phyloP scores from a whole-genome alignment of 441 rosid species.

The Pelargonium cotyledonis region DNA sequence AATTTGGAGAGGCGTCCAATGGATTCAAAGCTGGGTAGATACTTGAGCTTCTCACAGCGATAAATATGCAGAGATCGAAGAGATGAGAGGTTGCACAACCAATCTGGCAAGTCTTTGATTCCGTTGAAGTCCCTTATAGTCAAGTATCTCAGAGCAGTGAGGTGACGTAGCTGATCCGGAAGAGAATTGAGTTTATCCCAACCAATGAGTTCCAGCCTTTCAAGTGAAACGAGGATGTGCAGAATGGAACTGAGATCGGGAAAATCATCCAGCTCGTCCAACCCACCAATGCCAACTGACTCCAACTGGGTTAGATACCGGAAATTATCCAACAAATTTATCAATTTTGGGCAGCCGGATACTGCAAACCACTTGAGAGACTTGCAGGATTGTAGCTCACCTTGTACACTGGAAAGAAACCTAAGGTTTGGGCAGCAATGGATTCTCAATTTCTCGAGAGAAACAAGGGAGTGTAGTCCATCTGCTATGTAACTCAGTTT shows the following conservation, averaged over 20 bases:
- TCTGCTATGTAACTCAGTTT: not conserved
- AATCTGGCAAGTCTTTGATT: slow-evolving; percentile 25
- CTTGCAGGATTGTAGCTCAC: slow-evolving; percentile 13
- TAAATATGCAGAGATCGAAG: slow-evolving; percentile 11
- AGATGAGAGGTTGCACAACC: slow-evolving; percentile 24
- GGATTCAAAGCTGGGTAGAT: slow-evolving; percentile 17
- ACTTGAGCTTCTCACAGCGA: slow-evolving; percentile 7
- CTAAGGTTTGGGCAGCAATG: slow-evolving; percentile 4
- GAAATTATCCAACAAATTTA: slow-evolving; percentile 1
- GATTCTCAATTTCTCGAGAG: slow-evolving; percentile 12
- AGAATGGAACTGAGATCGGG: slow-evolving; percentile 16
- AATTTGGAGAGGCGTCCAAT: slow-evolving; percentile 18
- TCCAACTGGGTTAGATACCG: slow-evolving; percentile 16
- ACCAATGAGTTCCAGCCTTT: slow-evolving; percentile 8
- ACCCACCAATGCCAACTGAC: slow-evolving; percentile 13
- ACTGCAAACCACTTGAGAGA: slow-evolving; percentile 13
- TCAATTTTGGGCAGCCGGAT: not conserved
- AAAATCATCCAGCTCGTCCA: slow-evolving; percentile 18
- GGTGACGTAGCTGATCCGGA: slow-evolving; percentile 25
- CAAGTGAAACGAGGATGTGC: slow-evolving; percentile 11
- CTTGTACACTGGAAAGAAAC: slow-evolving; percentile 8
- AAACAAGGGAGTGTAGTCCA: not conserved
- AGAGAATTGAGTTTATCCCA: slow-evolving; percentile 13
- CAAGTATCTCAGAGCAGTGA: slow-evolving; percentile 17
- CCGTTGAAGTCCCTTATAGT: not conserved